Base-by-base conservation (phyloP, 148 eudicot genomes). In the Diospyros kaki region DNA sequence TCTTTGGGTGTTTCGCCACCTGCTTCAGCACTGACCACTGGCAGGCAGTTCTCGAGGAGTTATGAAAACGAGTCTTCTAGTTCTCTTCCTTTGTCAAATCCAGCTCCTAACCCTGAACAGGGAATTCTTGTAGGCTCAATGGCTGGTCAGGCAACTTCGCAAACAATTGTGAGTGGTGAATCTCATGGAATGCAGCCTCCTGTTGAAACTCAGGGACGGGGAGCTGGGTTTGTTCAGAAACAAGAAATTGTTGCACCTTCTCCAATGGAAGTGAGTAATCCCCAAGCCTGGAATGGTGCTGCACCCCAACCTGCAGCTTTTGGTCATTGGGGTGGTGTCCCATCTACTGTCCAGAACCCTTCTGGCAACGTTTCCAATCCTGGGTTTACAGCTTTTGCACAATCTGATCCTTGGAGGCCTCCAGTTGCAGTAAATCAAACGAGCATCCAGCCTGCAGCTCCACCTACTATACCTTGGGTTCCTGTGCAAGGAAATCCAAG, bases 311-410 rank as follows among this genome's bases (percentile, higher is more conserved):
- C 75, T 18, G 74, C 86, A 58, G 80, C 76, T 44, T 85, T 88
- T 62, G 78, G 78, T 76, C 86, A 84, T n/a, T 94, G 95, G 98
- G 77, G 80, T 59, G 75, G 76, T 71, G 76, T 77, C 77, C 58
- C 85, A 66, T 65, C 81, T 17, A 74, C 80, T n/a, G 89, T 80
- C 56, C 93, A 88, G 74, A 81, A 83, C 71, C 83, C 84, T 28
- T 53, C 81, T 54, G 92, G 85, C 73, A 87, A 77, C 74, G 78
- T 83, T 72, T 38, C 82, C 3, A 75, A 77, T 65, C 80, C 85
- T 48, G 85, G 84, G 74, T 70, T 85, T 59, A 59, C 90, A 58
- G 79, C 69, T 73, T 68, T 76, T 79, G 67, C 75, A 62, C 77
- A 83, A 63, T 73, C 78, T 12, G 85, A 83, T 69, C 77, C 81